Base-by-base conservation (phyloP, 257 asterid genomes). In the Leptodermis oblonga region DNA sequence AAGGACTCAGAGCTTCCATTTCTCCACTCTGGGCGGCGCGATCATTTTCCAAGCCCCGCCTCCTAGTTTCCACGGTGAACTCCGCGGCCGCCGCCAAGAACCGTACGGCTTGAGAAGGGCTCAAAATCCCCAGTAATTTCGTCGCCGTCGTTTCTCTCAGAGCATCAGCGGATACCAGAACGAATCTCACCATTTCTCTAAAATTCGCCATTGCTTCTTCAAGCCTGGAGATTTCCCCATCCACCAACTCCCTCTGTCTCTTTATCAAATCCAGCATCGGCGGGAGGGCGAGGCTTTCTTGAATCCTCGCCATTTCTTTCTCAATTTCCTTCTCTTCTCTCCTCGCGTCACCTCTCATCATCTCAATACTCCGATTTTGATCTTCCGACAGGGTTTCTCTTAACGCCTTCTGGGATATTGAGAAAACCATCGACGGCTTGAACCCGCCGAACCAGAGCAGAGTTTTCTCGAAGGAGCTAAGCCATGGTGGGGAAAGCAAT, bases 31-130 rank as follows among this genome's bases (percentile, higher is more conserved):
- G 42, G n/a, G 55, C 8, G 8, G 11, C 18, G 6, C 23, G 56
- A 58, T 82, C 87, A 28, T 53, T 80, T 65, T 74, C 77, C 49
- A 72, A 0, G 3, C 89, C 91, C 82, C 64, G 76, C 60, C 34
- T 72, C 52, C 89, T 79, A 1, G 74, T 77, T 43, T 68, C 74
- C 4, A 77, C 51, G 77, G 70, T 42, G 75, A 74, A 75, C 20
- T 77, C 37, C 31, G 56, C 60, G 3, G 54, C 67, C 10, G 67
- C 61, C 7, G 70, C 49, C 54, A 81, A 62, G 73, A 81, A 55
- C 69, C 59, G 65, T 5, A 72, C 66, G 25, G 52, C 48, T 52
- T 81, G 81, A 3, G 33, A 7, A 6, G 74, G 76, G 11, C 33
- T 48, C 55, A 81, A 54, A 37, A 78, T 70, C 73, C 72, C 75